These are phyloP conservation scores for Aspergillus proliferans DNA, from an alignment of 2,329 filamentous ascomycete genomes.

Conservation along the genomic window DNA sequence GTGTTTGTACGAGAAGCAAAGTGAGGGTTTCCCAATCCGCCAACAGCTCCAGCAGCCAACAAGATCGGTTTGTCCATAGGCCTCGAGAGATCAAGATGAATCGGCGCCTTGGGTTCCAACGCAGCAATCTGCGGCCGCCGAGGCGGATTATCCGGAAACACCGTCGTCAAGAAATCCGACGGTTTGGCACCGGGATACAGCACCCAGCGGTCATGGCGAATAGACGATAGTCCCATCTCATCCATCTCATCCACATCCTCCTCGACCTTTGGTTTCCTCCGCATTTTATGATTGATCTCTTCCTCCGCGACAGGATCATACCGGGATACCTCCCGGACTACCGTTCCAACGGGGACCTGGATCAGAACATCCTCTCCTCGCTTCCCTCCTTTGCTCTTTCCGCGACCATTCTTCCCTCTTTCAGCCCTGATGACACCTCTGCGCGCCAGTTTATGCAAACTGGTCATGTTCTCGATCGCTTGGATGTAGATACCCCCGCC, in stretches of 20 bases:
- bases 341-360: constrained; percentile 85
- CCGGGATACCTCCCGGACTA: constrained; percentile 75
- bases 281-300: constrained; percentile 40
- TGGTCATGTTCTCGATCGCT: constrained; percentile 83
- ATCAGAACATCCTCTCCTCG: constrained; percentile 83
- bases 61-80: constrained; percentile 79
- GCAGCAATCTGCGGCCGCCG: constrained; percentile 54
- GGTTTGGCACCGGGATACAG: constrained; percentile 74
- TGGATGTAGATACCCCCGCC: constrained; percentile 94
- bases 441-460: constrained; percentile 81
- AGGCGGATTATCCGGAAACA: constrained; percentile 53
- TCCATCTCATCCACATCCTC: constrained; percentile 30
- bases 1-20: constrained; percentile 72
- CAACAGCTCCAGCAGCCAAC: constrained; percentile 78
- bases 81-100: constrained; percentile 65
- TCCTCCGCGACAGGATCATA: constrained; percentile 71
- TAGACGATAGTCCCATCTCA: constrained; percentile 36
- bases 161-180: constrained; percentile 58
- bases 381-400: constrained; percentile 54
- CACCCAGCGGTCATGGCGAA: constrained; percentile 68
- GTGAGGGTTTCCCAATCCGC: constrained; percentile 88
- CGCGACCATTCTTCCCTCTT: constrained; percentile 42
- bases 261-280: constrained; percentile 47
- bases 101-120: constrained; percentile 65
- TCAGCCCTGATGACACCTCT: constrained; percentile 54